phyloP scores from a whole-genome alignment of 306 rosid genomes.

The Acmispon strigosus region DNA sequence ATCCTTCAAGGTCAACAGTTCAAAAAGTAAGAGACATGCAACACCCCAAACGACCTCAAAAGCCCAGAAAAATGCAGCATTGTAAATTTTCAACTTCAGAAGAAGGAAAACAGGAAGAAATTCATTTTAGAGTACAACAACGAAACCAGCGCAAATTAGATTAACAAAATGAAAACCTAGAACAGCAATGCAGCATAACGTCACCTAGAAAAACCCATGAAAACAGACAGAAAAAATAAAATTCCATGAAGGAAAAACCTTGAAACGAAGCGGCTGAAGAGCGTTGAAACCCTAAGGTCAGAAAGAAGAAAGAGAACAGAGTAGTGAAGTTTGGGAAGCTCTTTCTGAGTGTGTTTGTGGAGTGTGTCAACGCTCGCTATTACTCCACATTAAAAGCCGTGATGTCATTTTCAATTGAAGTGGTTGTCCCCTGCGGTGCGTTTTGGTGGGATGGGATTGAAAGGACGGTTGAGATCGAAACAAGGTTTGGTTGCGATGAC shows the following conservation, averaged over 20 bases:
- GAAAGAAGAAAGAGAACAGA: neutral
- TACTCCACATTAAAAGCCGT: neutral
- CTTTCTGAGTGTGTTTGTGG: neutral
- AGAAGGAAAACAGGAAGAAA: neutral
- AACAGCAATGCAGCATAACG: conserved; percentile 8
- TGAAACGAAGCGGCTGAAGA: neutral
- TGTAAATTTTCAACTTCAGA: neutral
- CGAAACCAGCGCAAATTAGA: neutral
- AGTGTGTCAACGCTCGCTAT: conserved; percentile 9
- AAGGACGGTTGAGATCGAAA: neutral
- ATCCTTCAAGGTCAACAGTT: neutral
- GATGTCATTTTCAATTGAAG: neutral
- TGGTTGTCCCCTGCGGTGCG: neutral
- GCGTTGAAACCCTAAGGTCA: neutral
- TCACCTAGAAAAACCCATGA: neutral
- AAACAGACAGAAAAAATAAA: neutral
- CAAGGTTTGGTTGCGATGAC: neutral
- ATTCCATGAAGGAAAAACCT: neutral
- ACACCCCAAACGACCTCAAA: neutral
- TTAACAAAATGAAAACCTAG: neutral
- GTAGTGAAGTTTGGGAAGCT: too few species aligned
- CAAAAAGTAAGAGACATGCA: neutral
- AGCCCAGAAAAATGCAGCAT: neutral
- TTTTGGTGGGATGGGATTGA: neutral
- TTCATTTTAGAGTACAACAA: neutral